Conservation (phyloP, 768 basidiomycete genomes). For the Kwoniella dejecticola region DNA sequence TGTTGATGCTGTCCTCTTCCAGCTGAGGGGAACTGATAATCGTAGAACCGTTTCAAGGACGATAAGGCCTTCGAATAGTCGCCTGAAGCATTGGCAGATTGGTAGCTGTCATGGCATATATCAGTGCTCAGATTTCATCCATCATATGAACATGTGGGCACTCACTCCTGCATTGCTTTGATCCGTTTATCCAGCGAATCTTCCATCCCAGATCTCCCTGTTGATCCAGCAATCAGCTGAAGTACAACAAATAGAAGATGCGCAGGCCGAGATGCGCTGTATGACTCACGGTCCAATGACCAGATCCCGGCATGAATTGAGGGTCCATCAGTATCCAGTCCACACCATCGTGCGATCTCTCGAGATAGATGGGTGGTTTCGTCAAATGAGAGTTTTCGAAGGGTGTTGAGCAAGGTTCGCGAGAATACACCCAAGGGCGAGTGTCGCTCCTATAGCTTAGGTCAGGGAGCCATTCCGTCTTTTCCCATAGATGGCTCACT, state of each 20-base stretch:
- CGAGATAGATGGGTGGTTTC: slow-evolving; percentile 41
- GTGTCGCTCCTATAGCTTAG: slow-evolving; percentile 35
- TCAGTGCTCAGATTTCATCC: neutral
- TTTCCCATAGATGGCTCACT: too few species aligned
- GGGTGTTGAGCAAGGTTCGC: slow-evolving; percentile 33
- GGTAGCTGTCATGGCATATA: slow-evolving; percentile 26
- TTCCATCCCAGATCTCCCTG: slow-evolving; percentile 42
- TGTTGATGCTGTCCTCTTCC: slow-evolving; percentile 54
- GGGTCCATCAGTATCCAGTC: slow-evolving; percentile 3
- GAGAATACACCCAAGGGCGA: slow-evolving; percentile 47
- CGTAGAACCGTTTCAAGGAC: slow-evolving; percentile 52
- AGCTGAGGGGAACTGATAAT: slow-evolving; percentile 50
- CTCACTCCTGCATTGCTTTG: slow-evolving; percentile 47
- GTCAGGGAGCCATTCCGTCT: too few species aligned
- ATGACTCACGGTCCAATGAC: slow-evolving; percentile 26
- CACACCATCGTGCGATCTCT: slow-evolving; percentile 38
- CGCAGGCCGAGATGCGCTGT: too few species aligned
- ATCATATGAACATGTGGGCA: neutral
- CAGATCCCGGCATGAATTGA: slow-evolving; percentile 9
- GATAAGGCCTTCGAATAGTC: slow-evolving; percentile 48
- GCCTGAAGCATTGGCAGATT: slow-evolving; percentile 37
- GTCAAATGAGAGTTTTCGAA: slow-evolving; percentile 46
- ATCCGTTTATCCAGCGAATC: slow-evolving; percentile 45
- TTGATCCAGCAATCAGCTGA: neutral
- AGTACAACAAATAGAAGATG: too few species aligned